Base-by-base conservation (phyloP, 192 early-diverging fungal species). In the Endogone sp. region DNA sequence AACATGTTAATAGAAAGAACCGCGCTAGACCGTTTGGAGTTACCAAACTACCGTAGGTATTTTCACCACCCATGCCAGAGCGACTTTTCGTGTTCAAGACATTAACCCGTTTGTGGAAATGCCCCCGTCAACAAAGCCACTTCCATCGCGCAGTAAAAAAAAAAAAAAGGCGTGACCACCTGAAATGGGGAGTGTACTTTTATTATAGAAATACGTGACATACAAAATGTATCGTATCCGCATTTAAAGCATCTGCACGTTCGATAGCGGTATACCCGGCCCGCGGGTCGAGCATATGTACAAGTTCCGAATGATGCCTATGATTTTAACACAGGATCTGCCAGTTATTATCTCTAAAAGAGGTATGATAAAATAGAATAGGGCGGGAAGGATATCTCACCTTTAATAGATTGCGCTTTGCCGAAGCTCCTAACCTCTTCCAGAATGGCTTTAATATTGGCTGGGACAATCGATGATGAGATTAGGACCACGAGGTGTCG, bases 211-310 rank as follows among this genome's bases (percentile, higher is more conserved):
- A n/a, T n/a, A n/a, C n/a, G n/a, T n/a, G n/a, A n/a, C n/a, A n/a
- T n/a, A n/a, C n/a, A n/a, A n/a, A n/a, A n/a, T n/a, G n/a, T n/a
- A n/a, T n/a, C n/a, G 55, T 22, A 59, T 74, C 30, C 20, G 26
- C 4, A 23, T 72, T 63, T 72, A 72, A 24, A 72, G 64, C 44
- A 29, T 49, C 31, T 73, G 78, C 27, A 82, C 86, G 68, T 79
- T 82, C 29, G 81, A 78, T 55, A 91, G 71, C 24, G 80, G 84
- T 60, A 91, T 74, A 25, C 88, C 89, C 10, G 89, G 89, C 37
- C 88, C 89, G 54, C 85, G 88, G 4, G 89, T 91, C 9, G 88
- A 88, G 68, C 86, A 86, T 20, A 91, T 75, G 56, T 81, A 81
- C 6, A 89, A 82, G 44, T 88, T 85, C 64, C 80, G 79, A 63